Base-by-base conservation (phyloP, 805 yeast genomes). In the Candida nemodendra region DNA sequence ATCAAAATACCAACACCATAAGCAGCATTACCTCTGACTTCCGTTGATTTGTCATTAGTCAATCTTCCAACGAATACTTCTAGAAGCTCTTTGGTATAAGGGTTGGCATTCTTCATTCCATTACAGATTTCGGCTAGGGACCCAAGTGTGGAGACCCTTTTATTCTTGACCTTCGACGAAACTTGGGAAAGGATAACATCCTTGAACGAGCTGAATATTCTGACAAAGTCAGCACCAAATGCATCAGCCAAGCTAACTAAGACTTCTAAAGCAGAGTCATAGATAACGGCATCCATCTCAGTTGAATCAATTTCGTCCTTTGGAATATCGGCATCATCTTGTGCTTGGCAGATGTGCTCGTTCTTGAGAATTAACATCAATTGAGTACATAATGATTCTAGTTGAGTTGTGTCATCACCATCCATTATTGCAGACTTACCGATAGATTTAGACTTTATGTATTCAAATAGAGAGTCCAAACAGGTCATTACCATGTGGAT, bases 1-100 rank as follows among this genome's bases (percentile, higher is more conserved):
- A 79, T 62, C 44, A 89, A 65, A 44, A 89, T 64, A 53, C 99
- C 99, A 50, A 86, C 79, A 71, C 98, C 99, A 61, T 88, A 93
- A 13, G 97, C 96, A 36, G 97, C 91, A 53, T 89, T 86, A 53
- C 96, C 90, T 66, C 91, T 84, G 42, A 88, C 97, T 58, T 88
- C 95, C 46, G 85, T 70, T 12, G 93, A 83, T 55, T 78, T 78
- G 59, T 84, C 89, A 56, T 79, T 79, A 39, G 83, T 74, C 44
- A 91, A 71, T 48, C 83, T 80, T 42, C 78, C 72, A 34, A 76
- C 69, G 59, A 93, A 83, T 27, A 82, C 69, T 58, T 81, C 78
- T 54, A 88, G 66, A 56, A 93, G 68, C 48, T 84, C 87, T 47
- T 78, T 76, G 26, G 81, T 64, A 66, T 71, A 82, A 42, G 87